These are phyloP conservation scores for Podospora tetraspora DNA, from an alignment of 495 filamentous ascomycete species.

Conservation along the genomic window DNA sequence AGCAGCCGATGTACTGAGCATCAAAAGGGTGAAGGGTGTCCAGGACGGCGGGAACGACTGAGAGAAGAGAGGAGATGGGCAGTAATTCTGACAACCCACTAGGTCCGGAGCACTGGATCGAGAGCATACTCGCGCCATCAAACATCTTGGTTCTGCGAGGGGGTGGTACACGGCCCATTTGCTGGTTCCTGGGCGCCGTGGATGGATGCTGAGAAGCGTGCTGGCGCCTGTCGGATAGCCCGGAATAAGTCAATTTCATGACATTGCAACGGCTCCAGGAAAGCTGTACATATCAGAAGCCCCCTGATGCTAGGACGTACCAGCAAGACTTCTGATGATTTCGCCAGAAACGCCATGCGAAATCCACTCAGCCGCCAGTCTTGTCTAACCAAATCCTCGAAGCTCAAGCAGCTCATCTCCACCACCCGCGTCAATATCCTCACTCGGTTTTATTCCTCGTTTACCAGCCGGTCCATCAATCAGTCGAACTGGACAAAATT, in stretches of 20 bases:
- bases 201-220: neutral
- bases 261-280: neutral
- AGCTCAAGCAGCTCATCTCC: neutral
- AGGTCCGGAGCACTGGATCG: too few relatives aligned
- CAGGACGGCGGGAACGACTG: neutral
- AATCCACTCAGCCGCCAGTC: slow-evolving; percentile 3
- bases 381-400: neutral
- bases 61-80: neutral
- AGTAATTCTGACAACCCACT: neutral
- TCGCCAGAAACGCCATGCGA: slow-evolving; percentile 16
- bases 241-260: neutral
- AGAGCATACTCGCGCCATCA: neutral
- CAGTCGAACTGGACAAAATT: slow-evolving; percentile 10
- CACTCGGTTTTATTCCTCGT: neutral
- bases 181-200: neutral
- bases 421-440: neutral
- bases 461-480: neutral
- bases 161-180: neutral
- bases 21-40: neutral
- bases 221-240: neutral
- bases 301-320: neutral
- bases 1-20: too few relatives aligned
- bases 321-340: slow-evolving; percentile 3
- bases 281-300: neutral
- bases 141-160: neutral